phyloP scores from a whole-genome alignment of 2,329 filamentous ascomycete genomes.

The Trichophyton benhamiae region DNA sequence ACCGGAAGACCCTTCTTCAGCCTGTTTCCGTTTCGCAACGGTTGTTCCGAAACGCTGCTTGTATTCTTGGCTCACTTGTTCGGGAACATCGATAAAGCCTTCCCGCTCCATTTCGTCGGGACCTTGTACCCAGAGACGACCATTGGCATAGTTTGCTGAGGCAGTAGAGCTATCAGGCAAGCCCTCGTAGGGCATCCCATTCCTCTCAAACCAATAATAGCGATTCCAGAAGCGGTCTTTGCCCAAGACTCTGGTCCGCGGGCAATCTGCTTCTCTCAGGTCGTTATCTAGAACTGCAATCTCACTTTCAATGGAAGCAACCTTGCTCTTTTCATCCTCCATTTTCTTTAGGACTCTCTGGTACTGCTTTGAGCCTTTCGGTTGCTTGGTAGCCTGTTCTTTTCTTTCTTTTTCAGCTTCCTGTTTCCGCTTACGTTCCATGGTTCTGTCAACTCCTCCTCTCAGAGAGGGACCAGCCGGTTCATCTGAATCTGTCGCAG shows the following conservation, averaged over 20 bases:
- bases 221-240: conserved; percentile 97
- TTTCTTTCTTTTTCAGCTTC: conserved; percentile 59
- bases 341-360: conserved; percentile 79
- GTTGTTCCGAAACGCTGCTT: conserved; percentile 66
- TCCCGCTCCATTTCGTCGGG: conserved; percentile 77
- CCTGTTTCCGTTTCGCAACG: conserved; percentile 68
- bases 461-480: conserved; percentile 47
- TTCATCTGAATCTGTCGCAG: conserved; percentile 12
- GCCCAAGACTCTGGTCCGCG: conserved; percentile 75
- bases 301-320: conserved; percentile 71
- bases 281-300: conserved; percentile 82
- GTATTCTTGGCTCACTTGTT: conserved; percentile 63
- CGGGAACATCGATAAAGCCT: conserved; percentile 68
- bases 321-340: conserved; percentile 67
- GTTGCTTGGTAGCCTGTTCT: conserved; percentile 51
- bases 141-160: conserved; percentile 79
- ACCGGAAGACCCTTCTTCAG: conserved; percentile 64
- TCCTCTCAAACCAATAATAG: conserved; percentile 98
- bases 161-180: conserved; percentile 80
- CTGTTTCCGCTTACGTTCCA: conserved; percentile 65
- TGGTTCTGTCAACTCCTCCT: conserved; percentile 54
- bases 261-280: conserved; percentile 83
- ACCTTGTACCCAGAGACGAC: conserved; percentile 90
- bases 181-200: conserved; percentile 91
- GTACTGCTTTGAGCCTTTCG: conserved; percentile 79